Evolutionary conservation across 1,139 yeast species (phyloP).

Genomic region (Chernovozyma aurita): DNA sequence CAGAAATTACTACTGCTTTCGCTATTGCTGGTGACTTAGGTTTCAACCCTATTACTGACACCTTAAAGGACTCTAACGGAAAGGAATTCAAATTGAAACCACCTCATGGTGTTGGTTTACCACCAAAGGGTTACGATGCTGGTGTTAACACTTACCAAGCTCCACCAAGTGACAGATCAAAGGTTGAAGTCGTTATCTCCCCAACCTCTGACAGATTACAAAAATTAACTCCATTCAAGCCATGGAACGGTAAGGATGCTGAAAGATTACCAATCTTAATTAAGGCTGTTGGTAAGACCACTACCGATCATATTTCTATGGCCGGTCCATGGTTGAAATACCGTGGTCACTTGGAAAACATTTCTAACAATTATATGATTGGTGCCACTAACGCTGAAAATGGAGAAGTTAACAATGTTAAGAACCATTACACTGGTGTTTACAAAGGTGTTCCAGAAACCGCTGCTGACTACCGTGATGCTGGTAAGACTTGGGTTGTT

Average conservation of each 20-base stretch:
- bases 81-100: constrained; percentile 90
- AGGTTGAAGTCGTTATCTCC: constrained; percentile 69
- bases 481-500: constrained; percentile 93
- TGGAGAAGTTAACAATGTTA: constrained; percentile 88
- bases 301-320: constrained; percentile 99
- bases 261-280: constrained; percentile 85
- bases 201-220: constrained; percentile 72
- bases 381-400: constrained; percentile 98
- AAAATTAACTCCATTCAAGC: constrained; percentile 46
- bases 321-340: constrained; percentile 99
- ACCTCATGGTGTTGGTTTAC: constrained; percentile 93
- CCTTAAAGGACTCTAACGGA: constrained; percentile 90
- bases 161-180: constrained; percentile 84
- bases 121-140: constrained; percentile 85
- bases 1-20: constrained; percentile 94
- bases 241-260: constrained; percentile 97
- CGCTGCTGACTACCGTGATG: constrained; percentile 91
- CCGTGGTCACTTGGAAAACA: constrained; percentile 99
- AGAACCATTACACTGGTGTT: constrained; percentile 88
- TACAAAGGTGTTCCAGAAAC: constrained; percentile 95
- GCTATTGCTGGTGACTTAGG: constrained; percentile 97
- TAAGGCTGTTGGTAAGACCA: constrained; percentile 96
- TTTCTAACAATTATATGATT: constrained; percentile 98
- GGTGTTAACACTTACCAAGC: constrained; percentile 98
- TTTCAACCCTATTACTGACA: constrained; percentile 96